phyloP scores from a whole-genome alignment of 805 yeast species.

The Lipomyces orientalis region DNA sequence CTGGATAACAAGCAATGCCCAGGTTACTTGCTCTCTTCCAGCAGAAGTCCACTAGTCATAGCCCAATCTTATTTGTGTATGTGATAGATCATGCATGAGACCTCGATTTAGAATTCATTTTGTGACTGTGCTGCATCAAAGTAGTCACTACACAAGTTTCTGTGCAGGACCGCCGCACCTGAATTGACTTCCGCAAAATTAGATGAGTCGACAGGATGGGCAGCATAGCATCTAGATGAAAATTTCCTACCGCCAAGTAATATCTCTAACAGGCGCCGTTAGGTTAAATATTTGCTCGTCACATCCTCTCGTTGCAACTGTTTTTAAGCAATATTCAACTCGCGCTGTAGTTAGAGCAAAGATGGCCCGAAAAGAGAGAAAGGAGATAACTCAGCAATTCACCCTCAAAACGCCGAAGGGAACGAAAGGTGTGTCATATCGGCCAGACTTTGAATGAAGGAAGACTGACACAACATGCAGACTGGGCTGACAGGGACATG shows the following conservation, averaged over 20 bases:
- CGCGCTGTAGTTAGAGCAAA: neutral
- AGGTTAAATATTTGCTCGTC: neutral
- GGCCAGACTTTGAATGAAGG: neutral
- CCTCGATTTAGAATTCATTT: too few relatives aligned
- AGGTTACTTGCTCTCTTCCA: too few relatives aligned
- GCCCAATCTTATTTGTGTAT: too few relatives aligned
- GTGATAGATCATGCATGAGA: too few relatives aligned
- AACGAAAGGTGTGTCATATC: constrained; percentile 42
- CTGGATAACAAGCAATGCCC: too few relatives aligned
- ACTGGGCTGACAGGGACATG: constrained; percentile 99
- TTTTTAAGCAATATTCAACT: neutral
- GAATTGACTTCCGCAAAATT: neutral
- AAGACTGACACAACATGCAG: constrained; percentile 45
- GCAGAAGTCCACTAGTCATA: too few relatives aligned
- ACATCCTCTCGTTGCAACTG: neutral
- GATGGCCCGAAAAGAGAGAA: constrained; percentile 39
- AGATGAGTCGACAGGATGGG: neutral
- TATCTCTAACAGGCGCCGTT: neutral
- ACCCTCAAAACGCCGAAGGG: constrained; percentile 95
- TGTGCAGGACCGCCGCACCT: neutral
- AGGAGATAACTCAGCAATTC: constrained; percentile 63
- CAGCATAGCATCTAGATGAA: neutral
- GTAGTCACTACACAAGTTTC: neutral
- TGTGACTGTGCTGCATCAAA: too few relatives aligned
- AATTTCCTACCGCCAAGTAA: neutral